Conservation (phyloP, 140 eudicot genomes). For the Senecio squalidus region DNA sequence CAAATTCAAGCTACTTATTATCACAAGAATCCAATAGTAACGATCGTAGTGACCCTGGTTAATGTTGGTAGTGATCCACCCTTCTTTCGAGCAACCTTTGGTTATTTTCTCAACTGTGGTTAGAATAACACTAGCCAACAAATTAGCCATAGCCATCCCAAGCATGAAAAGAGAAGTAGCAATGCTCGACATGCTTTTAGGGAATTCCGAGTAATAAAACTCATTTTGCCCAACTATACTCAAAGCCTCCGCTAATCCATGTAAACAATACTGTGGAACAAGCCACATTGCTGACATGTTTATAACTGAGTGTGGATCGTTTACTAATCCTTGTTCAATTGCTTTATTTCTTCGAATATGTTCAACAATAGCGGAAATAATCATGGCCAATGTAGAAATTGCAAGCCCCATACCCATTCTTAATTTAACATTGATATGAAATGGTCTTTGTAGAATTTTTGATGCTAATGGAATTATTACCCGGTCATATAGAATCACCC, state of each 20-base stretch:
- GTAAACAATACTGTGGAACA: slow-evolving; percentile 37
- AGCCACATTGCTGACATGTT: slow-evolving; percentile 68
- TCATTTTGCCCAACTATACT: slow-evolving; percentile 42
- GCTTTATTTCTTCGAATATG: slow-evolving; percentile 29
- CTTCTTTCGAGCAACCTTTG: slow-evolving; percentile 19
- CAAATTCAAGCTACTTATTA: slow-evolving; percentile 37
- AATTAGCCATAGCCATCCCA: slow-evolving; percentile 38
- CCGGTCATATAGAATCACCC: slow-evolving; percentile 48
- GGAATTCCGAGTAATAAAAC: slow-evolving; percentile 49
- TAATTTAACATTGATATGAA: slow-evolving; percentile 11
- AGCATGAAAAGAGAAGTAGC: slow-evolving; percentile 34
- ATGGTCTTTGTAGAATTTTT: slow-evolving; percentile 21
- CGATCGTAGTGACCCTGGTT: slow-evolving; percentile 51
- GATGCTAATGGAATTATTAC: slow-evolving; percentile 41
- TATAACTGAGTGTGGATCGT: slow-evolving; percentile 14
- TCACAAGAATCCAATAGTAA: slow-evolving; percentile 52
- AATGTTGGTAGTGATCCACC: slow-evolving; percentile 50
- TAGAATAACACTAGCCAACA: slow-evolving; percentile 47
- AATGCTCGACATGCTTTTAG: slow-evolving; percentile 63
- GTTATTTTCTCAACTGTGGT: slow-evolving; percentile 34
- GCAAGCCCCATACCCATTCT: slow-evolving; percentile 59
- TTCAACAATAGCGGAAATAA: slow-evolving; percentile 40
- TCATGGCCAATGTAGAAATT: slow-evolving; percentile 30
- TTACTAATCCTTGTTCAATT: slow-evolving; percentile 14
- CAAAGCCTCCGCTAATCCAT: slow-evolving; percentile 51